A percentile compares a stretch with the other conserved stretches of the same genome.
Evolutionary conservation across 306 rosid genomes (phyloP).

Genomic region (Vicia villosa): DNA sequence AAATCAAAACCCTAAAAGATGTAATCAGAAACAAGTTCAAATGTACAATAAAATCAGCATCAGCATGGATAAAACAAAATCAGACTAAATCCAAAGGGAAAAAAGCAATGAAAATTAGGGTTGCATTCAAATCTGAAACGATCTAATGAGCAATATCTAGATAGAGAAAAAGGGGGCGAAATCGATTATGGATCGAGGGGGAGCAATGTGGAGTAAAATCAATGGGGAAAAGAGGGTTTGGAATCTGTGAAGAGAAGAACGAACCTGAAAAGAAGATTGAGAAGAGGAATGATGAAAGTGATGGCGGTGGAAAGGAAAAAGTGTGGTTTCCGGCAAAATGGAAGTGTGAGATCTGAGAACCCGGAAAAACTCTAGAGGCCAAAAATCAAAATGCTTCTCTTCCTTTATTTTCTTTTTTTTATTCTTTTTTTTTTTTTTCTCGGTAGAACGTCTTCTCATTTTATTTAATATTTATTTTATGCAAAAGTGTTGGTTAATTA

Average conservation of each 20-base stretch:
- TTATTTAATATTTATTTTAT: too few relatives aligned
- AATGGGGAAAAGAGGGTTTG: neutral
- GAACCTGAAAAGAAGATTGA: slow-evolving; percentile 30
- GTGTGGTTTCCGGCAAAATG: slow-evolving; percentile 14
- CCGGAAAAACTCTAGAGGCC: slow-evolving; percentile 19
- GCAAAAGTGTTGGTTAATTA: too few relatives aligned
- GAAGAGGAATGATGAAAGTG: neutral
- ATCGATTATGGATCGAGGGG: neutral
- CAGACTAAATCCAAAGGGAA: neutral
- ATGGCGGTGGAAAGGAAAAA: neutral
- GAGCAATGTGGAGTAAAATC: neutral
- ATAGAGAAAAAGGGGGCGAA: neutral
- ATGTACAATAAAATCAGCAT: slow-evolving; percentile 1
- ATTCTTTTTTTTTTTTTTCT: neutral
- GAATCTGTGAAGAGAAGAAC: slow-evolving; percentile 21
- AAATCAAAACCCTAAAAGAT: neutral
- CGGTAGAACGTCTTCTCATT: too few relatives aligned
- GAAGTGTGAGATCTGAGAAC: slow-evolving; percentile 38
- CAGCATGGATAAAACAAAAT: too few relatives aligned
- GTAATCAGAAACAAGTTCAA: slow-evolving; percentile 13
- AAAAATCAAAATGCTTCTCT: neutral
- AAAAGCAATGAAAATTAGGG: neutral
- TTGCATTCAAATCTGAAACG: slow-evolving; percentile 16
- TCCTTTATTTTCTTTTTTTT: neutral
- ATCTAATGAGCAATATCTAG: slow-evolving; percentile 3